A percentile compares a stretch with the other conserved stretches of the same genome.
phyloP scores from a whole-genome alignment of 148 eudicot genomes.

The Rhododendron simsii region DNA sequence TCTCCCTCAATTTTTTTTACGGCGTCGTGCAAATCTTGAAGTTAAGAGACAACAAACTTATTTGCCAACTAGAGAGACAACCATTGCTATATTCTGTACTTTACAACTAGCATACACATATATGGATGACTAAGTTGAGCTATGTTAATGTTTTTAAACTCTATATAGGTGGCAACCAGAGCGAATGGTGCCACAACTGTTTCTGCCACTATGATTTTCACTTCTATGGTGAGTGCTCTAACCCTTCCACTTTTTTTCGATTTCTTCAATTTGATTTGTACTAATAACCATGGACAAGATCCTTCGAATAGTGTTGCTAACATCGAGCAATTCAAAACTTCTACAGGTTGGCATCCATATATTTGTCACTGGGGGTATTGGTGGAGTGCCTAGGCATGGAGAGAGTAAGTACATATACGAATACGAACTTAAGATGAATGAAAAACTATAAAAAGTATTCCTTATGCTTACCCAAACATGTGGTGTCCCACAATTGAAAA shows the following conservation, averaged over 20 bases:
- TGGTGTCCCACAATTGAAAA: too few relatives aligned
- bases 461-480: too few relatives aligned
- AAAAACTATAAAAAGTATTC: too few relatives aligned
- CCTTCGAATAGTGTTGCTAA: not conserved
- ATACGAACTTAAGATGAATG: too few relatives aligned
- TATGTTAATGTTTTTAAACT: not conserved
- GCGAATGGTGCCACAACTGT: slow-evolving; percentile 95
- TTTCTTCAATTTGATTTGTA: not conserved
- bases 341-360: slow-evolving; percentile 84
- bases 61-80: too few relatives aligned
- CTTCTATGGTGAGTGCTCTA: slow-evolving; percentile 57
- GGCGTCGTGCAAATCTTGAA: not conserved
- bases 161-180: slow-evolving; percentile 64
- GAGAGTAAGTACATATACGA: slow-evolving; percentile 45
- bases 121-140: not conserved
- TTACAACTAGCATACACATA: not conserved
- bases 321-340: not conserved
- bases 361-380: slow-evolving; percentile 95
- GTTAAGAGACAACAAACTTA: too few relatives aligned
- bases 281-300: not conserved
- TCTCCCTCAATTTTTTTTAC: not conserved
- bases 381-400: slow-evolving; percentile 95
- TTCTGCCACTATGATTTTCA: slow-evolving; percentile 90
- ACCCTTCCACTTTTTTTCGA: not conserved
- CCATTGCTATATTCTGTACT: not conserved